Evolutionary conservation across 768 basidiomycete genomes (phyloP).

Genomic region (Leccinellum luteum): DNA sequence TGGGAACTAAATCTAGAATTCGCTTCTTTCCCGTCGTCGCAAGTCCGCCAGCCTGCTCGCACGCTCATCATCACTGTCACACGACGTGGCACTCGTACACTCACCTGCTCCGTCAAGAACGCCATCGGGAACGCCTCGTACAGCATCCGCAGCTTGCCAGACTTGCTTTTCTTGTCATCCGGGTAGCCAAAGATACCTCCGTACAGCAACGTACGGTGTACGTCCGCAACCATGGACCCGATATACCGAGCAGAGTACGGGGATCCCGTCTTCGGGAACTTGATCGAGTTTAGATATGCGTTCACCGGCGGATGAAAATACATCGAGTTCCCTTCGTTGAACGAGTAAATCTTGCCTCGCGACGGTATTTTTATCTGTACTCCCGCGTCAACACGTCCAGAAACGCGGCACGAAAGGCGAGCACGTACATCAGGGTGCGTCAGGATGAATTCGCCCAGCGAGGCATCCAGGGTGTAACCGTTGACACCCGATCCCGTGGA

Average conservation of each 20-base stretch:
- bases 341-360: constrained; percentile 98
- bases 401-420: constrained; percentile 1
- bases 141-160: constrained; percentile 88
- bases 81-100: constrained; percentile 14
- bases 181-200: constrained; percentile 99
- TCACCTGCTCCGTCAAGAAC: constrained; percentile 87
- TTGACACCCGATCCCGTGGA: constrained; percentile 95
- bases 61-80: not conserved
- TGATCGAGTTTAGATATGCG: constrained; percentile 87
- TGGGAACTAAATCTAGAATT: constrained; percentile 89
- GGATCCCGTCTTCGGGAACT: constrained; percentile 72
- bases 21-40: constrained; percentile 95
- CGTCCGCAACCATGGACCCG: constrained; percentile 99
- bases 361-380: constrained; percentile 84
- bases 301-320: constrained; percentile 85
- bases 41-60: constrained; percentile 81
- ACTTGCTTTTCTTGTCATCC: constrained; percentile 96
- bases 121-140: constrained; percentile 99
- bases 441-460: constrained; percentile 97
- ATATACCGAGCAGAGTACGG: constrained; percentile 94
- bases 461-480: constrained; percentile 94
- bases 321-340: constrained; percentile 98
- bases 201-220: constrained; percentile 93
- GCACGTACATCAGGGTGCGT: constrained; percentile 87
- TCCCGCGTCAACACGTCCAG: constrained; percentile 1